Conservation (phyloP, 768 basidiomycete species). For the Chalciporus pseudorubinellus region DNA sequence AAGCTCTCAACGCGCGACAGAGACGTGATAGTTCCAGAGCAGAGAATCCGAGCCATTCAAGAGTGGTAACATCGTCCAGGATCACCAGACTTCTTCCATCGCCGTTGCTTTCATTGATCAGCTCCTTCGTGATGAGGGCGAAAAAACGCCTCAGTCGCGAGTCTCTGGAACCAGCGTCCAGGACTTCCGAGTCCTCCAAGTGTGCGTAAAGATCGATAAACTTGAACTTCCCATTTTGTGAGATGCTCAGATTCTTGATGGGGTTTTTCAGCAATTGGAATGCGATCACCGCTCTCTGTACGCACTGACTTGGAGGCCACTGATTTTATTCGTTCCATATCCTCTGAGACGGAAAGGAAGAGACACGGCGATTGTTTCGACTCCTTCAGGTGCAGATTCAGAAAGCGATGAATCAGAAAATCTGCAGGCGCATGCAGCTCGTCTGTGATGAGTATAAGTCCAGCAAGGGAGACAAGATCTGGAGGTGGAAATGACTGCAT, state of each 20-base stretch:
- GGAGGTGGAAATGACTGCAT: constrained; percentile 52
- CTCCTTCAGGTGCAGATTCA: constrained; percentile 53
- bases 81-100: constrained; percentile 46
- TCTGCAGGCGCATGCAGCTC: constrained; percentile 69
- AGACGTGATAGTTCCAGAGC: constrained; percentile 53
- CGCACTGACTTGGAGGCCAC: constrained; percentile 63
- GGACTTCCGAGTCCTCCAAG: constrained; percentile 20
- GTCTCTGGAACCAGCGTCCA: constrained; percentile 8
- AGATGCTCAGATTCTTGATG: constrained; percentile 34
- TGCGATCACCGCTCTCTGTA: constrained; percentile 7
- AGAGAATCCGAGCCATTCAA: constrained; percentile 71
- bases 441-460: constrained; percentile 66
- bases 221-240: constrained; percentile 40
- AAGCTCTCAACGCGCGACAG: constrained; percentile 53
- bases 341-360: constrained; percentile 58
- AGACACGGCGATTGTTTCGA: constrained; percentile 37
- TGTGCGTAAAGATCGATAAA: constrained; percentile 54
- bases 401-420: constrained; percentile 59
- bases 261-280: constrained; percentile 4
- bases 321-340: constrained; percentile 58
- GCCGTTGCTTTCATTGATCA: constrained; percentile 14
- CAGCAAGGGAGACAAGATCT: constrained; percentile 47
- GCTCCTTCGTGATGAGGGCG: constrained; percentile 33
- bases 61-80: constrained; percentile 64
- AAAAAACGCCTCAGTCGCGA: constrained; percentile 33